Evolutionary conservation across 805 yeast species (phyloP).

Genomic region (Metschnikowia cerradonensis): DNA sequence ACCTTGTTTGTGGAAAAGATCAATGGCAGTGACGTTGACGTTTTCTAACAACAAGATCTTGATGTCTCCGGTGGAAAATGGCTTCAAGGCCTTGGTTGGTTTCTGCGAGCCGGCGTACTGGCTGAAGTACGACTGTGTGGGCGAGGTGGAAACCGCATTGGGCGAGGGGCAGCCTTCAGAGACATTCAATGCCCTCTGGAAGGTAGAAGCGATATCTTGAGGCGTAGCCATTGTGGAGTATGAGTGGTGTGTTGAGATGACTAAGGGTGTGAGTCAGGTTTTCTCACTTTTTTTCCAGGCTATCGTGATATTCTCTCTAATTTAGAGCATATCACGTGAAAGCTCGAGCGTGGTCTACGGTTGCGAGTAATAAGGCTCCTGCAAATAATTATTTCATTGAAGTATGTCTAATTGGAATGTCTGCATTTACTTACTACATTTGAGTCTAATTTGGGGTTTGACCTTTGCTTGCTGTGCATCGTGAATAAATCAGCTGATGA

Average conservation of each 20-base stretch:
- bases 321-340: slow-evolving; percentile 5
- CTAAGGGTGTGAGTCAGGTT: background rate
- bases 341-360: slow-evolving; percentile 3
- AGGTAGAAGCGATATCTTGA: slow-evolving; percentile 60
- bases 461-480: too few species aligned
- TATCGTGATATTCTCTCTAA: slow-evolving; percentile 1
- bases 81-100: slow-evolving; percentile 74
- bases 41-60: slow-evolving; percentile 88
- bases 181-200: slow-evolving; percentile 51
- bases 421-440: too few species aligned
- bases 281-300: slow-evolving; percentile 5
- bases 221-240: slow-evolving; percentile 53
- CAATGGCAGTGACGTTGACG: slow-evolving; percentile 88
- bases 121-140: slow-evolving; percentile 68
- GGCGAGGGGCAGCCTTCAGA: slow-evolving; percentile 38
- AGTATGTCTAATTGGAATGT: too few species aligned
- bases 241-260: background rate
- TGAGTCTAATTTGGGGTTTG: too few species aligned
- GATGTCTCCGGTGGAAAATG: slow-evolving; percentile 92
- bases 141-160: slow-evolving; percentile 78
- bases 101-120: slow-evolving; percentile 48
- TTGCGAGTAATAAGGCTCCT: background rate
- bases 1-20: slow-evolving; percentile 82
- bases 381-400: background rate
- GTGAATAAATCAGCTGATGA: too few species aligned